phyloP scores from a whole-genome alignment of 345 rosid species.

The Rhodamnia argentea region DNA sequence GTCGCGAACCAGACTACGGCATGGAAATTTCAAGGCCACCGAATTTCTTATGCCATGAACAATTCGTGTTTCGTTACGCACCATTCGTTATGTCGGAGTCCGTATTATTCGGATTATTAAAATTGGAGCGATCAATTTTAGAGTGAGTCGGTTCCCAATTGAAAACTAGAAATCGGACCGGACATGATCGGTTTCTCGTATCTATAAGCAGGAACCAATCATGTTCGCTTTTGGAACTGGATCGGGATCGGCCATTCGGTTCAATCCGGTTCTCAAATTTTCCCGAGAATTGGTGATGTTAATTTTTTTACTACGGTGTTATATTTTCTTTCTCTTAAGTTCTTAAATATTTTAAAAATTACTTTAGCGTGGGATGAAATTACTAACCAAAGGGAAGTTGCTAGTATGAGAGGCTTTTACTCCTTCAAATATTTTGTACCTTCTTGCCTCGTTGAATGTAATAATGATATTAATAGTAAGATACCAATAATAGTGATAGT shows the following conservation, averaged over 20 bases:
- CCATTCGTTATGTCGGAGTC: background rate
- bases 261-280: rapidly evolving
- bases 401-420: background rate
- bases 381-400: background rate
- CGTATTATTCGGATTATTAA: background rate
- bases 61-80: background rate
- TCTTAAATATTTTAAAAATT: background rate
- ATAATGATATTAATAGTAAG: background rate
- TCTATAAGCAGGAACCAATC: background rate
- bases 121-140: background rate
- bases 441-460: background rate
- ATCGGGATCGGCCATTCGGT: background rate
- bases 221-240: too few relatives aligned
- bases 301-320: background rate
- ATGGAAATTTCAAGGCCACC: background rate
- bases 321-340: background rate
- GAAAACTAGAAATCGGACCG: rapidly evolving
- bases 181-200: background rate
- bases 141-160: rapidly evolving
- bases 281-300: rapidly evolving
- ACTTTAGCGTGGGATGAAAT: background rate
- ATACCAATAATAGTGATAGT: too few relatives aligned
- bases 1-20: background rate
- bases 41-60: background rate
- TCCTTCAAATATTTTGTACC: background rate